Conservation (phyloP, 2,329 filamentous ascomycete species). For the Colletotrichum spaethianum region DNA sequence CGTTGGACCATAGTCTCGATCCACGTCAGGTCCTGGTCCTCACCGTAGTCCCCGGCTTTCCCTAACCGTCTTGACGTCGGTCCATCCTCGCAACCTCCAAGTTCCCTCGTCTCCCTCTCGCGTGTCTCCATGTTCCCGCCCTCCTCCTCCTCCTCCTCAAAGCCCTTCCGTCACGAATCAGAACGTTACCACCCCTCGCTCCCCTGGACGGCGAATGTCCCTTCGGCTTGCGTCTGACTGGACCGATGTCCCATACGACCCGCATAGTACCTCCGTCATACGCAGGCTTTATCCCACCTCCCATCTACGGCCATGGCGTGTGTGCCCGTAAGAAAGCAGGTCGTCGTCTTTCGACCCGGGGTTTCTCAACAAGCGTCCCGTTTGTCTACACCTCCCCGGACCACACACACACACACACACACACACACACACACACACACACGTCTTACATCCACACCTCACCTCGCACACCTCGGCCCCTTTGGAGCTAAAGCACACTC, state of each 20-base stretch:
- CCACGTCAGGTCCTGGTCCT: slow-evolving; percentile 16
- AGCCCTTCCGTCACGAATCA: slow-evolving; percentile 28
- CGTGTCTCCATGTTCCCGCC: slow-evolving; percentile 12
- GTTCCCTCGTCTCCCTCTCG: slow-evolving; percentile 4
- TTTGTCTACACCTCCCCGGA: slow-evolving; percentile 9
- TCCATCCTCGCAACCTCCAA: slow-evolving; percentile 12
- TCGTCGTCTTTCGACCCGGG: slow-evolving; percentile 32
- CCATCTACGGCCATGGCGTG: slow-evolving; percentile 30
- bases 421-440: background rate
- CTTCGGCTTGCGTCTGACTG: slow-evolving; percentile 33
- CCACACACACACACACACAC: background rate
- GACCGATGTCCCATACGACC: slow-evolving; percentile 22
- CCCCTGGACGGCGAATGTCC: background rate
- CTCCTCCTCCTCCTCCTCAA: slow-evolving; percentile 7
- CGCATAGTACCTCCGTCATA: slow-evolving; percentile 38
- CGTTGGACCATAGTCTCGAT: slow-evolving; percentile 31
- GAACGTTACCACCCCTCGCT: slow-evolving; percentile 17
- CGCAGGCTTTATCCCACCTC: slow-evolving; percentile 4
- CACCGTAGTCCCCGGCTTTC: slow-evolving; percentile 24
- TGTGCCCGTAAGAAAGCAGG: background rate
- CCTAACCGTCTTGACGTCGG: slow-evolving; percentile 24
- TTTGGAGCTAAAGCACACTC: slow-evolving; percentile 27
- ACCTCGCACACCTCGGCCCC: slow-evolving; percentile 16
- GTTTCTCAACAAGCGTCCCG: slow-evolving; percentile 26
- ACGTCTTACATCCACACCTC: slow-evolving; percentile 34